phyloP scores from a whole-genome alignment of 75 land plant species.

The Gnetum montanum region DNA sequence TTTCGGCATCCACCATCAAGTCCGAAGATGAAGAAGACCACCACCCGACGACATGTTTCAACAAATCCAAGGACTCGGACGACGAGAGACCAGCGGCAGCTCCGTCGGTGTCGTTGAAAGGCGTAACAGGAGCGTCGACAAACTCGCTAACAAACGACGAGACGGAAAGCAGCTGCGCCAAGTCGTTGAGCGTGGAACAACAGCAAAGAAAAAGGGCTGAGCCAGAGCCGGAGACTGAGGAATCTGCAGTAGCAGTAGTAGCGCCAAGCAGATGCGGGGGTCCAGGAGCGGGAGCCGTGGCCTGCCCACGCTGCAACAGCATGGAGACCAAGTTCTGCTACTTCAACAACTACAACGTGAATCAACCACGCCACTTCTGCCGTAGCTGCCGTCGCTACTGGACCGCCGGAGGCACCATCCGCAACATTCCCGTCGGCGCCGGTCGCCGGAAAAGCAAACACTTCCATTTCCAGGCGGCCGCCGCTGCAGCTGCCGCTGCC shows the following conservation, averaged over 20 bases:
- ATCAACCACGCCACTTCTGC: conserved; percentile 24
- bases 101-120: too few species aligned
- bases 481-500: too few species aligned
- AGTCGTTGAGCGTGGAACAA: background rate
- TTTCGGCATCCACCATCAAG: background rate
- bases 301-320: conserved; percentile 24
- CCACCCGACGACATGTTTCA: background rate
- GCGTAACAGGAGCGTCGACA: too few species aligned
- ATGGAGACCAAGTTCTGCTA: conserved; percentile 23
- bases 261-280: too few species aligned
- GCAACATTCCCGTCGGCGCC: conserved; percentile 27
- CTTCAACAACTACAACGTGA: conserved; percentile 24
- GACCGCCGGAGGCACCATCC: conserved; percentile 24
- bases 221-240: too few species aligned
- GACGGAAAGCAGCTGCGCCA: background rate
- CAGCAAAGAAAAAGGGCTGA: background rate
- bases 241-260: conserved; percentile 1
- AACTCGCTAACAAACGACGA: too few species aligned
- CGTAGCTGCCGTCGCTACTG: conserved; percentile 25
- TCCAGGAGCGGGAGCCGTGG: too few species aligned
- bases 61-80: background rate
- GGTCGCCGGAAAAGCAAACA: conserved; percentile 14
- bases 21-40: background rate
- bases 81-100: background rate
- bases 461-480: too few species aligned